Conservation (phyloP, 306 rosid genomes). For the Citrullus colocynthis region DNA sequence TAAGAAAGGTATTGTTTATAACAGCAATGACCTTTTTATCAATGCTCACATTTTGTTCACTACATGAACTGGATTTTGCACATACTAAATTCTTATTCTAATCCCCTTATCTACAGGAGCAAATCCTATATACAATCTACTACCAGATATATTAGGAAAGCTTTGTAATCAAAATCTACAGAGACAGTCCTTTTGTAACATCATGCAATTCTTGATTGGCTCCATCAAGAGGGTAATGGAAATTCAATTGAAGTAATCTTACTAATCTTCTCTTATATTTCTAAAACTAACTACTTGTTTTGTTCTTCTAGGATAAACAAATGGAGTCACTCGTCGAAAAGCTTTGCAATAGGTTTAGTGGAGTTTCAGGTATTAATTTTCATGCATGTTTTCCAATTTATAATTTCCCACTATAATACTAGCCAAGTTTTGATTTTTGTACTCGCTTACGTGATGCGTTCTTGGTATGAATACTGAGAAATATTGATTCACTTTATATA, state of each 20-base stretch:
- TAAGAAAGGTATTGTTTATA: conserved; percentile 50
- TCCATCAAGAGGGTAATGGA: conserved; percentile 78
- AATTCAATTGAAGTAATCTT: background rate
- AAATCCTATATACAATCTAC: conserved; percentile 90
- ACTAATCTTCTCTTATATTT: conserved; percentile 3
- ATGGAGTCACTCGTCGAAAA: conserved; percentile 97
- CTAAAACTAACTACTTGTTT: conserved; percentile 13
- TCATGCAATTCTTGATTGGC: conserved; percentile 90
- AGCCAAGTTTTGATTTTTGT: background rate
- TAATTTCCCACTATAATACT: background rate
- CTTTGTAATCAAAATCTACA: conserved; percentile 61
- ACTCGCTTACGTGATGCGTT: background rate
- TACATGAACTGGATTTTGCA: background rate
- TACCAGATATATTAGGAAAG: conserved; percentile 92
- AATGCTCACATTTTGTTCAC: conserved; percentile 13
- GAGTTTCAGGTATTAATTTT: conserved; percentile 54
- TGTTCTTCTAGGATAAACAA: conserved; percentile 65
- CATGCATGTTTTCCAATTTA: background rate
- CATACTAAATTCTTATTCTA: background rate
- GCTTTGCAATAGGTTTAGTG: conserved; percentile 83
- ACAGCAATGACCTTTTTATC: background rate
- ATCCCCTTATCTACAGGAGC: conserved; percentile 41
- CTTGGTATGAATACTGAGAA: background rate
- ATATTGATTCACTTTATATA: background rate
- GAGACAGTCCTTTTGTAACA: conserved; percentile 72